Percentiles rank a stretch among this genome's conserved stretches.
Conservation (phyloP, 257 asterid species). For the Capsicum chinense region DNA sequence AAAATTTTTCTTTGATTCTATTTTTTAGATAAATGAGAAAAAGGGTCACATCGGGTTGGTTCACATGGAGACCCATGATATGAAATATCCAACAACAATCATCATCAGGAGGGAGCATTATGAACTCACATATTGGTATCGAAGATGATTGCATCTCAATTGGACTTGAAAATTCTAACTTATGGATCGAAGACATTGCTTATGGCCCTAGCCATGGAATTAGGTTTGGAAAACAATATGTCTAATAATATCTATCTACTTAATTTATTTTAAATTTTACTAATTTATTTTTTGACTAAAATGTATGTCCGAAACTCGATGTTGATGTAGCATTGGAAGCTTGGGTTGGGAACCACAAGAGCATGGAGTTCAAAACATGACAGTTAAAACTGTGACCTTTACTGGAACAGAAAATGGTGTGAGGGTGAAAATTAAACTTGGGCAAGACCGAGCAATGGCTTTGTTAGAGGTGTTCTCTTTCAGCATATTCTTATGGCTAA, state of each 20-base stretch:
- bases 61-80: no score
- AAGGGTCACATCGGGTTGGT: no score
- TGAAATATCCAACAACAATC: not conserved
- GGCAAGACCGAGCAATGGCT: conserved; percentile 31
- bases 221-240: conserved; percentile 27
- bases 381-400: conserved; percentile 10
- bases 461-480: conserved; percentile 27
- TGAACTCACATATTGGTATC: conserved; percentile 34
- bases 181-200: conserved; percentile 33
- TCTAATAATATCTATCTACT: not conserved
- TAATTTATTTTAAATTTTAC: no score
- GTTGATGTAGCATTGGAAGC: conserved; percentile 32
- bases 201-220: conserved; percentile 48
- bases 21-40: no score
- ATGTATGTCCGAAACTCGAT: no score
- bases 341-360: conserved; percentile 28
- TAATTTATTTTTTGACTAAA: not conserved
- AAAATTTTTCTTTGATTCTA: no score
- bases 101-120: conserved; percentile 34
- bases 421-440: conserved; percentile 34
- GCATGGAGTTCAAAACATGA: conserved; percentile 33
- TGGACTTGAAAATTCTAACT: conserved; percentile 38
- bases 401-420: conserved; percentile 27
- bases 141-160: conserved; percentile 45
- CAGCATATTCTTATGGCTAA: conserved; percentile 28